Conservation (phyloP, 495 filamentous ascomycete genomes). For the Xanthoparmelia taractica region DNA sequence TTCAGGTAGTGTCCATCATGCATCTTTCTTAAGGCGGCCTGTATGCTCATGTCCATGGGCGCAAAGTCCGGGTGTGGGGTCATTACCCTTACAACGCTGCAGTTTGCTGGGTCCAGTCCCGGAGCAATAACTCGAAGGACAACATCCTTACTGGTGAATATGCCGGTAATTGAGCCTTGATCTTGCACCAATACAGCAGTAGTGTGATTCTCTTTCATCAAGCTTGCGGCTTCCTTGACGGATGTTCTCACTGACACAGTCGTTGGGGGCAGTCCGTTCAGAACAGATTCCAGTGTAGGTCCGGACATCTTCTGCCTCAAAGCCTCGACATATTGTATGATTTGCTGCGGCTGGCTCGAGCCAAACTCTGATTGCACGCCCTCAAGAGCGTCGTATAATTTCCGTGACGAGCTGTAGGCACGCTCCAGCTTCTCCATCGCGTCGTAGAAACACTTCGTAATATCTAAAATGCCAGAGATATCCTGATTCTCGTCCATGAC, state of each 20-base stretch:
- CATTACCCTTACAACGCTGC: constrained; percentile 97
- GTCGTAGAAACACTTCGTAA: constrained; percentile 99
- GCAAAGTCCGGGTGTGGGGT: constrained; percentile 98
- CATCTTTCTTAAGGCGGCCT: constrained; percentile 97
- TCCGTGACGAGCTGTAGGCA: constrained; percentile 90
- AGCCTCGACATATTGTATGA: constrained; percentile 97
- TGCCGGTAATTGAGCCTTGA: constrained; percentile 93
- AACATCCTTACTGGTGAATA: constrained; percentile 99
- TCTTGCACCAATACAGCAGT: constrained; percentile 95
- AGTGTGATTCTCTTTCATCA: constrained; percentile 99
- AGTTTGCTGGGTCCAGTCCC: constrained; percentile 86
- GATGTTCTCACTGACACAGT: constrained; percentile 94
- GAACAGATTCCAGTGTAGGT: constrained; percentile 87
- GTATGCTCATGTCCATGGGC: constrained; percentile 97
- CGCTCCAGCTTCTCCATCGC: constrained; percentile 99
- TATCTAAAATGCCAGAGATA: constrained; percentile 96
- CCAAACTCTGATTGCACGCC: constrained; percentile 98
- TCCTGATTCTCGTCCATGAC: constrained; percentile 99
- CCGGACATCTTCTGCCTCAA: constrained; percentile 95
- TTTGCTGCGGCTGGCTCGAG: constrained; percentile 92
- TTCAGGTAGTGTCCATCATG: constrained; percentile 99
- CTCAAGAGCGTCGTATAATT: constrained; percentile 94
- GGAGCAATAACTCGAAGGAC: constrained; percentile 97
- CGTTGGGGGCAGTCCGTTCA: constrained; percentile 83
- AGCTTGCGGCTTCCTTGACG: constrained; percentile 83